Base-by-base conservation (phyloP, 306 rosid genomes). In the Vicia faba region DNA sequence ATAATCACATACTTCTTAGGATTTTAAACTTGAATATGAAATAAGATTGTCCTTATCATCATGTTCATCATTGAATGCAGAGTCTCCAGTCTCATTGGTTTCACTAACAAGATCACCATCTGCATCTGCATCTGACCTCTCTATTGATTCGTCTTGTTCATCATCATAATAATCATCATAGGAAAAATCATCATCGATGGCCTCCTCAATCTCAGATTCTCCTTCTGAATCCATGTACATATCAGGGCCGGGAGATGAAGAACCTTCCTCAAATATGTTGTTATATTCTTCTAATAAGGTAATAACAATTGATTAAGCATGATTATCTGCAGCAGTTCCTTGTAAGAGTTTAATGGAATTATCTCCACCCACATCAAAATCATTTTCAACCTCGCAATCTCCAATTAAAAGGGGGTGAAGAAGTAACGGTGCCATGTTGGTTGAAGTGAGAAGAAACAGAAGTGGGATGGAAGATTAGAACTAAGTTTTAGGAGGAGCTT, bases 381-480 rank as follows among this genome's bases (percentile, higher is more conserved):
- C 96, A 81, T 83, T 85, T 41, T 87, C 97, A 23, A 91, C 79
- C 58, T 91, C 97, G 81, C 97, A 91, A 13, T 87, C 95, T 56
- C 97, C 97, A 56, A 91, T 83, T 44, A 91, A 78, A 61, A 91
- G 97, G 6, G 97, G 96, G 51, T 96, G 95, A 59, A 91, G 95
- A 78, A 91, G 97, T 65, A 91, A 82, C 61, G 97, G 97, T n/a
- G 97, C 97, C 97, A 91, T 91, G 89, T n/a, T n/a, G n/a, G n/a
- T n/a, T n/a, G n/a, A n/a, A n/a, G n/a, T n/a, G n/a, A n/a, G n/a
- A n/a, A n/a, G n/a, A n/a, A n/a, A n/a, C n/a, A n/a, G n/a, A n/a
- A n/a, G n/a, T n/a, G n/a, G n/a, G n/a, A n/a, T n/a, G n/a, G n/a
- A n/a, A n/a, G n/a, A n/a, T n/a, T n/a, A n/a, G n/a, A n/a, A n/a